A percentile compares a stretch with the other conserved stretches of the same genome.
phyloP scores from a whole-genome alignment of 2,329 filamentous ascomycete genomes.

The Cladosporium sp. region DNA sequence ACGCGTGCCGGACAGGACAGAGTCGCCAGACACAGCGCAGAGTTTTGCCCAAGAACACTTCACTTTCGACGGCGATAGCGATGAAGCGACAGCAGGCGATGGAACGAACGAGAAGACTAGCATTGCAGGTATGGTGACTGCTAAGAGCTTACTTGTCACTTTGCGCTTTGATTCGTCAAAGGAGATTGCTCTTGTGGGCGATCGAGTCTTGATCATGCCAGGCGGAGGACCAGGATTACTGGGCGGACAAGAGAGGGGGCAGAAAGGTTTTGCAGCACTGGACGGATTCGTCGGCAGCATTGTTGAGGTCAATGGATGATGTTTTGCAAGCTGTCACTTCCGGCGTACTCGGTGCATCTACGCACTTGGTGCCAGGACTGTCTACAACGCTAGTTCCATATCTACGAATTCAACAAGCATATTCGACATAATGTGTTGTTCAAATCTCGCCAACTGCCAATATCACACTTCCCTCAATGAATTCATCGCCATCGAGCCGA shows the following conservation, averaged over 20 bases:
- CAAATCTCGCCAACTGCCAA: too few relatives aligned
- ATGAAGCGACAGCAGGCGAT: slow-evolving; percentile 13
- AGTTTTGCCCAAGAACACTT: slow-evolving; percentile 19
- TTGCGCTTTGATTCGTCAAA: slow-evolving; percentile 65
- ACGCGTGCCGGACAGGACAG: slow-evolving; percentile 28
- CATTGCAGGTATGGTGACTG: slow-evolving; percentile 23
- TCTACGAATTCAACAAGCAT: too few relatives aligned
- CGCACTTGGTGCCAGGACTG: too few relatives aligned
- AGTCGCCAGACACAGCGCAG: slow-evolving; percentile 17
- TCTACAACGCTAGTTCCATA: too few relatives aligned
- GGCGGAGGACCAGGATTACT: slow-evolving; percentile 60
- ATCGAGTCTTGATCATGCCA: slow-evolving; percentile 67
- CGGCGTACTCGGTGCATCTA: too few relatives aligned
- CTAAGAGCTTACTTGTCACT: slow-evolving; percentile 48
- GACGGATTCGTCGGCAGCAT: slow-evolving; percentile 71
- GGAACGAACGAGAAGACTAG: slow-evolving; percentile 14
- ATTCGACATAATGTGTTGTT: too few relatives aligned
- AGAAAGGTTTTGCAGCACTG: slow-evolving; percentile 53
- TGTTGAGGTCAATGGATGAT: slow-evolving; percentile 31
- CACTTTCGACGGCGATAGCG: slow-evolving; percentile 22
- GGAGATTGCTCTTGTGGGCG: slow-evolving; percentile 71
- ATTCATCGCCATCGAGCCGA: too few relatives aligned
- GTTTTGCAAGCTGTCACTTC: not conserved
- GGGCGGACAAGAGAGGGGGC: slow-evolving; percentile 50
- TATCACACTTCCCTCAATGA: too few relatives aligned